phyloP scores from a whole-genome alignment of 2,329 filamentous ascomycete species.

The Paramyrothecium roridum region DNA sequence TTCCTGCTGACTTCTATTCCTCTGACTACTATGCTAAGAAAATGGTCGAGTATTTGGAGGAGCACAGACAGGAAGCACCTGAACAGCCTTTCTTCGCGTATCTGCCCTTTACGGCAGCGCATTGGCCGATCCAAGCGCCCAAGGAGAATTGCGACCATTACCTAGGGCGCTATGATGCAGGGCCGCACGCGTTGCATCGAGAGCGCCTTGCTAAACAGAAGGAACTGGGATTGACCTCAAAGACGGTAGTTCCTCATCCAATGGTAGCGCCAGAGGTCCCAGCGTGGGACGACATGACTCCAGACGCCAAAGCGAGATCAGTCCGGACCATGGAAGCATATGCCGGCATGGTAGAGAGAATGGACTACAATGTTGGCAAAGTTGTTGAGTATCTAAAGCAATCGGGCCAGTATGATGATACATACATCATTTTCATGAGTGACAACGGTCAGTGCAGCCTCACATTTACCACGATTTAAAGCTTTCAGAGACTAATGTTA shows the following conservation, averaged over 20 bases:
- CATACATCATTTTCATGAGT: constrained; percentile 60
- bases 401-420: constrained; percentile 60
- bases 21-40: constrained; percentile 40
- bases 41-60: constrained; percentile 36
- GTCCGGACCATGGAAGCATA: constrained; percentile 58
- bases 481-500: no score
- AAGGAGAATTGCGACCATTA: constrained; percentile 53
- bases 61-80: constrained; percentile 18
- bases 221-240: constrained; percentile 49
- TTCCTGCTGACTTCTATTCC: constrained; percentile 42
- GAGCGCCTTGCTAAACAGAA: constrained; percentile 51
- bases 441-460: constrained; percentile 38
- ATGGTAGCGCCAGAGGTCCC: constrained; percentile 39
- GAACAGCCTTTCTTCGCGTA: constrained; percentile 23
- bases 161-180: constrained; percentile 57
- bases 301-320: constrained; percentile 43
- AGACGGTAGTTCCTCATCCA: constrained; percentile 46
- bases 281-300: constrained; percentile 40
- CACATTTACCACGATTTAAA: no score
- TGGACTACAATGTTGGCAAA: constrained; percentile 58
- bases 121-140: constrained; percentile 62
- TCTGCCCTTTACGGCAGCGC: constrained; percentile 52
- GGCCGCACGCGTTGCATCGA: constrained; percentile 52
- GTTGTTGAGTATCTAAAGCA: constrained; percentile 53
- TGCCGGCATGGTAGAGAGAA: constrained; percentile 61